A percentile compares a stretch with the other conserved stretches of the same genome.
Conservation (phyloP, 495 filamentous ascomycete species). For the Aspergillus carlsbadensis region DNA sequence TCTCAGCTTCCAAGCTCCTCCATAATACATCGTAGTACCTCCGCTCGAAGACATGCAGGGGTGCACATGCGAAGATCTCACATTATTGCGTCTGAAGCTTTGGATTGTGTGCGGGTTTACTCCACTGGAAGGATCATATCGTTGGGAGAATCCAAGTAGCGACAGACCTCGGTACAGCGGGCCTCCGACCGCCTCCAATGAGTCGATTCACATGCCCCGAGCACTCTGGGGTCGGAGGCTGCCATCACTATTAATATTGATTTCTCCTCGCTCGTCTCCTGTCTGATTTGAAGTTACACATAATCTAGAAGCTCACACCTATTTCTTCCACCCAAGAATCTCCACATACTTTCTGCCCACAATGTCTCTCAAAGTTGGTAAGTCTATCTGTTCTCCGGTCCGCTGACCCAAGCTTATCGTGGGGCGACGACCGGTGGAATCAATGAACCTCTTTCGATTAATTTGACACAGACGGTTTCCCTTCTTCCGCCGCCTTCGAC, state of each 20-base stretch:
- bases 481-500: slow-evolving; percentile 90
- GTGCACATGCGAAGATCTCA: too few relatives aligned
- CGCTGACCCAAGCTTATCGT: slow-evolving; percentile 11
- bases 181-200: slow-evolving; percentile 19
- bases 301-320: background rate
- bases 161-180: slow-evolving; percentile 20
- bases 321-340: background rate
- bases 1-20: background rate
- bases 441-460: too few relatives aligned
- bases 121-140: background rate
- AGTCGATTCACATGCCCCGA: slow-evolving; percentile 27
- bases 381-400: slow-evolving; percentile 14
- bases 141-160: background rate
- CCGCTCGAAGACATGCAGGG: too few relatives aligned
- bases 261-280: slow-evolving; percentile 1
- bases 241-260: slow-evolving; percentile 19
- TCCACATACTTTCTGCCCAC: slow-evolving; percentile 21
- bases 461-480: slow-evolving; percentile 84
- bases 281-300: slow-evolving; percentile 8
- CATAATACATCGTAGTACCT: too few relatives aligned
- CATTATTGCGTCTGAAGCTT: background rate
- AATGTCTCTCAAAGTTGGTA: slow-evolving; percentile 87
- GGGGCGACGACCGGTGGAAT: too few relatives aligned
- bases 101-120: slow-evolving; percentile 1
- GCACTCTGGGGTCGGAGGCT: slow-evolving; percentile 18